Evolutionary conservation across 106 monocot species (phyloP), one percentile per base, ranked within the genome.

Genomic region (Ottelia alismoides): DNA sequence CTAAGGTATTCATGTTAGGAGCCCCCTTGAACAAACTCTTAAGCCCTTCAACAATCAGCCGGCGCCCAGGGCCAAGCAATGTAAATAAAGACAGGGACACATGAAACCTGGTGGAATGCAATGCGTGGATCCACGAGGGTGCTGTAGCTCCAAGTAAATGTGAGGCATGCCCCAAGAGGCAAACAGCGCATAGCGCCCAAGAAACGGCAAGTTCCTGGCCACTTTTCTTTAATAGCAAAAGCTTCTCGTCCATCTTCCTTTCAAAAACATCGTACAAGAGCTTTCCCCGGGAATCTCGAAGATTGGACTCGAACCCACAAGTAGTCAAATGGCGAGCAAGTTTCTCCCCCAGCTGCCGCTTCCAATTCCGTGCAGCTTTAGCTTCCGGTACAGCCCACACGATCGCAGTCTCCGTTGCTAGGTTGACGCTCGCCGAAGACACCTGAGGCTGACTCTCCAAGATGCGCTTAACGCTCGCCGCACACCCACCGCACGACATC

Each of bases 1-100:
- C 98, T 76, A 98, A 66, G 29, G 98, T 85, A 52, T 98, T 98
- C 98, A 98, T 98, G 63, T 98, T 98, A 63, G 98, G 90, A 27
- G 84, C 82, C 12, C 90, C 82, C 69, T 74, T 90, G 26, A 68
- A 64, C 46, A 98, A 74, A 58, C 70, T 79, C 55, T 55, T 85
- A 51, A 98, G 54, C 47, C 98, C 98, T 64, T 90, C 85, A 51
- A 78, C 19, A 54, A 98, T 85, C 50, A 98, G 90, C 61, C 72
- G 90, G 31, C 90, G 89, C 11, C 98, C 98, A 26, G 98, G 98
- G 32, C 76, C 89, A 55, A 85, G 30, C 52, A 98, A 73, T 21
- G 98, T 79, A 70, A 98, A 79, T 28, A 98, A 51, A 17, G 98
- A 98, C 2, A 98, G 81, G 54, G 90, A 77, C 47, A 89, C 51